Evolutionary conservation across 169 alveolate genomes (phyloP), one percentile per base, ranked within the genome.

Genomic region (Cryptosporidium baileyi): DNA sequence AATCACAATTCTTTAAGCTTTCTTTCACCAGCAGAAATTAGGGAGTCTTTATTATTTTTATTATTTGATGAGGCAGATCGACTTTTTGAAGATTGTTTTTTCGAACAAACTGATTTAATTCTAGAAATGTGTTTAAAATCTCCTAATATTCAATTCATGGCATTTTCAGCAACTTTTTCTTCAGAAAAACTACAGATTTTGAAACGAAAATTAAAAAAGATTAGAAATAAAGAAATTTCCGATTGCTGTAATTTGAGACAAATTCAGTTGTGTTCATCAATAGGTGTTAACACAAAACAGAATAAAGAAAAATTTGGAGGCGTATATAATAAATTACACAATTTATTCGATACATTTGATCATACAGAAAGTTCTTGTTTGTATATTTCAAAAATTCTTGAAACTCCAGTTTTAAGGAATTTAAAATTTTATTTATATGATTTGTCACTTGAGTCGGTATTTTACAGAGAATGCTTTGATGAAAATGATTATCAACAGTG

Each of bases 131-230:
- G 67, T 74, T 19, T 80, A 57, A 24, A 52, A 19, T 62, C 47
- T 2, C 54, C 67, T 4, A 36, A n/a, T 32, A 28, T 59, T 26
- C 92, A 80, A 38, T 52, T 89, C 32, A 15, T 82, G 28, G 92
- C 91, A 13, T 67, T 47, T 60, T 89, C 92, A 30, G 92, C 92
- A 6, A 89, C 92, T 9, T 89, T 89, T 67, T 89, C 92, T 17
- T 51, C 63, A 13, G 59, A 74, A 26, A 74, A 51, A 9, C 49
- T 74, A 13, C 85, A 74, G n/a, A 17, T 32, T 8, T 19, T 74
- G 1, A 51, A 41, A n/a, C 17, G 49, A 22, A 57, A 19, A 38
- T 34, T 74, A 54, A 30, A 36, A 40, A 32, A 54, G 17, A 22
- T 57, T 30, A 65, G 19, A 24, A 2, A 9, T 45, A 44, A 65